A percentile compares a stretch with the other conserved stretches of the same genome.
These are phyloP conservation scores for Tolypocladium guangdongense DNA, from an alignment of 2,329 filamentous ascomycete genomes.

Conservation along the genomic window DNA sequence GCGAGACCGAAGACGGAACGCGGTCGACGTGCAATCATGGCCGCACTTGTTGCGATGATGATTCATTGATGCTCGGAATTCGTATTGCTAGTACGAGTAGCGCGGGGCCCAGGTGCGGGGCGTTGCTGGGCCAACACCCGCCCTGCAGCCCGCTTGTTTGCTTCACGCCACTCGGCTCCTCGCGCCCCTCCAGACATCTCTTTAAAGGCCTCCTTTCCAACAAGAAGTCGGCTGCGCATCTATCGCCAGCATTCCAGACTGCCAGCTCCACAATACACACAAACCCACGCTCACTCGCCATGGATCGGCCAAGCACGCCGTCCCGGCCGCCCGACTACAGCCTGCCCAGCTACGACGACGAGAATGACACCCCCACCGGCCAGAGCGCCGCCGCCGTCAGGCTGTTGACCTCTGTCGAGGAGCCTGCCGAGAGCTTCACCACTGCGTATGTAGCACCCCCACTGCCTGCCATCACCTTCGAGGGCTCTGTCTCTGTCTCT, in stretches of 20 bases:
- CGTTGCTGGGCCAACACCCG: neutral
- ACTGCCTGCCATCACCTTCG: neutral
- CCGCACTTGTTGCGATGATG: too few species aligned
- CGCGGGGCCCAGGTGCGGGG: too few species aligned
- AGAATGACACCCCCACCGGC: constrained; percentile 35
- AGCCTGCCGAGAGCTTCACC: constrained; percentile 29
- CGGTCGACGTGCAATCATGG: too few species aligned
- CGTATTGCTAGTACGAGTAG: too few species aligned
- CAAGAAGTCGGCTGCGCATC: neutral
- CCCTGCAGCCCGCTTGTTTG: neutral
- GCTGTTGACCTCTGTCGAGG: constrained; percentile 52
- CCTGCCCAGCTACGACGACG: constrained; percentile 45
- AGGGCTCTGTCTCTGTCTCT: neutral
- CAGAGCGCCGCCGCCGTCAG: constrained; percentile 44
- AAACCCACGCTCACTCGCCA: constrained; percentile 11
- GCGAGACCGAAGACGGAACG: too few species aligned
- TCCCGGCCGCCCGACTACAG: constrained; percentile 46
- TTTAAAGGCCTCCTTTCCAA: neutral
- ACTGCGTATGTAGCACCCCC: constrained; percentile 43
- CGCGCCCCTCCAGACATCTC: neutral
- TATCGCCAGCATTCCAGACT: neutral
- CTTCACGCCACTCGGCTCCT: neutral
- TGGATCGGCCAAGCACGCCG: constrained; percentile 41
- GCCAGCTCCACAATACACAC: neutral
- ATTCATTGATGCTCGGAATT: too few species aligned